Evolutionary conservation across 208 protist genomes (phyloP), one percentile per base, ranked within the genome.

Genomic region (Crithidia mellificae): DNA sequence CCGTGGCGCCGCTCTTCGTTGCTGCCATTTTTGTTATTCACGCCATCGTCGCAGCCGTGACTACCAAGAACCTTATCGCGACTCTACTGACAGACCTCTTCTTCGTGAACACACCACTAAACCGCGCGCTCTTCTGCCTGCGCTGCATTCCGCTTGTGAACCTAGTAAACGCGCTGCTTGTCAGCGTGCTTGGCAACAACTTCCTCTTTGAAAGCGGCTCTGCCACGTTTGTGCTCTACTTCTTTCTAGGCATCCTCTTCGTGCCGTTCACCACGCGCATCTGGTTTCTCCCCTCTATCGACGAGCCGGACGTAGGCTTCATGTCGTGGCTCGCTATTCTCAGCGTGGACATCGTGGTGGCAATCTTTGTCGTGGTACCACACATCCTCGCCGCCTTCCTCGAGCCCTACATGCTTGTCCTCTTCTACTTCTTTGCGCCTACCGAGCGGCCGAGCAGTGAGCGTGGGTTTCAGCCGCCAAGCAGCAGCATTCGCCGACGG

Each of bases 271-370:
- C 85, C 4, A 83, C 89, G 9, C 89, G 81, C 24, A 59, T 87
- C 24, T 94, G 85, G 84, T 85, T 94, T 39, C 70, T 94, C n/a
- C 77, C 82, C 0, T 94, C 89, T 0, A 25, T 90, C 6, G 82
- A 91, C 56, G 85, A 94, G 66, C 89, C 89, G 5, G 81, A 82
- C 43, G 77, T 80, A 17, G 80, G 69, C 14, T 27, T 85, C 11
- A 74, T 88, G 62, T 77, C 74, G 34, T 91, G 82, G 83, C 64
- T 92, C n/a, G 79, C 84, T 19, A 55, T 94, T 19, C 66, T 89
- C 27, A 51, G 63, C 47, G 76, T 91, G 22, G 88, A 91, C 58
- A 58, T 47, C 12, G 72, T 81, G 6, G 68, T 68, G 3, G 74
- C 77, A 1, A 61, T 88, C 20, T 38, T 91, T 44, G 41, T 91